Evolutionary conservation across 257 asterid species (phyloP).

Genomic region (Scutellaria minor): DNA sequence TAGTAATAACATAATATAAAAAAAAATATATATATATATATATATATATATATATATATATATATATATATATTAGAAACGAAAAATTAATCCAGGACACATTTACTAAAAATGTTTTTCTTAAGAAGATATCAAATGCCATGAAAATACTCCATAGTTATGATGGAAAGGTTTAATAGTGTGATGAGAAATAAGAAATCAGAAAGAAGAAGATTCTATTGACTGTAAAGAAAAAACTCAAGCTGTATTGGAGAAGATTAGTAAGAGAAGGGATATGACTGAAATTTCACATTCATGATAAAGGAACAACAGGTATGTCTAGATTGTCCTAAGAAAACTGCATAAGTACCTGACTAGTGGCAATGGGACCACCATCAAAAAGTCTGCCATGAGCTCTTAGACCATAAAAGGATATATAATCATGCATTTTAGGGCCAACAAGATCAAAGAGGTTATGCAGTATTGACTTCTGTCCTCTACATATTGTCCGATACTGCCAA

Average conservation of each 20-base stretch:
- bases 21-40: no score
- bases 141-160: slow-evolving; percentile 3
- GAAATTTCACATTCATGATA: slow-evolving; percentile 17
- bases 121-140: slow-evolving; percentile 23
- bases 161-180: slow-evolving; percentile 2
- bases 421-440: slow-evolving; percentile 80
- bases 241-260: slow-evolving; percentile 7
- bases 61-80: not conserved
- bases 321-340: slow-evolving; percentile 19
- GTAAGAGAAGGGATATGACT: not conserved
- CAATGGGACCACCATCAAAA: slow-evolving; percentile 82
- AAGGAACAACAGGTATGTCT: slow-evolving; percentile 22
- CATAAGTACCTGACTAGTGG: slow-evolving; percentile 79
- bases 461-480: slow-evolving; percentile 79
- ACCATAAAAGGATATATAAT: slow-evolving; percentile 88
- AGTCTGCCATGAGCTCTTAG: slow-evolving; percentile 82
- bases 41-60: no score
- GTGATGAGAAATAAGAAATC: not conserved
- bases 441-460: slow-evolving; percentile 69
- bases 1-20: not conserved
- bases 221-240: slow-evolving; percentile 11
- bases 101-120: not conserved
- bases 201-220: not conserved
- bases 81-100: not conserved
- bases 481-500: slow-evolving; percentile 95